phyloP scores from a whole-genome alignment of 163 green algal genomes.

The Trebouxiophyceae sp. region DNA sequence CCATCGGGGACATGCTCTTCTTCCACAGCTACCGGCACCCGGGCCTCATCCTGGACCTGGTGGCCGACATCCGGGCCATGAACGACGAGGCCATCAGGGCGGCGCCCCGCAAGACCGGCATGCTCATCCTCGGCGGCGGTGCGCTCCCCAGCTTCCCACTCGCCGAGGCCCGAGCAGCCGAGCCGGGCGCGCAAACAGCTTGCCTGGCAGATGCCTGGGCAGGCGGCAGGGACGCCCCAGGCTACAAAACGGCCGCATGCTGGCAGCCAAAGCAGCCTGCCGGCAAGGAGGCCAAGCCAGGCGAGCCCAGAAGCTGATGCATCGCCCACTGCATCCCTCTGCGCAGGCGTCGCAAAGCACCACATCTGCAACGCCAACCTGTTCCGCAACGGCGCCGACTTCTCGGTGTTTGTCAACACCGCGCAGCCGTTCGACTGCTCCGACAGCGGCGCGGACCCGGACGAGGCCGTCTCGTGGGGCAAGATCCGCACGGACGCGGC shows the following conservation, averaged over 20 bases:
- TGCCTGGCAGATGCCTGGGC: too few species aligned
- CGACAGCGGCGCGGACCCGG: conserved; percentile 79
- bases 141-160: neutral
- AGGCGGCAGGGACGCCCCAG: too few species aligned
- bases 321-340: too few species aligned
- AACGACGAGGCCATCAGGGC: conserved; percentile 89
- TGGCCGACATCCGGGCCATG: conserved; percentile 89
- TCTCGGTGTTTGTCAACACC: conserved; percentile 93
- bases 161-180: too few species aligned
- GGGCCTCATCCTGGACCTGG: conserved; percentile 72
- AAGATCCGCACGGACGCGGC: conserved; percentile 89
- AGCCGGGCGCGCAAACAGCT: neutral
- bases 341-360: conserved; percentile 89
- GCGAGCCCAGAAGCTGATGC: too few species aligned
- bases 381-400: conserved; percentile 97
- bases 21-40: conserved; percentile 93
- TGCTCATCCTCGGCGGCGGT: conserved; percentile 86
- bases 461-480: conserved; percentile 96
- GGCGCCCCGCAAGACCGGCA: conserved; percentile 67
- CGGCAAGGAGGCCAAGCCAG: too few species aligned
- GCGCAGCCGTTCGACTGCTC: conserved; percentile 95
- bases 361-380: conserved; percentile 99
- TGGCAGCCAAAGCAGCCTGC: too few species aligned
- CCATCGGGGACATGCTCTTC: conserved; percentile 97
- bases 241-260: too few species aligned